Conservation (phyloP, 306 rosid species). For the Inga laurina region DNA sequence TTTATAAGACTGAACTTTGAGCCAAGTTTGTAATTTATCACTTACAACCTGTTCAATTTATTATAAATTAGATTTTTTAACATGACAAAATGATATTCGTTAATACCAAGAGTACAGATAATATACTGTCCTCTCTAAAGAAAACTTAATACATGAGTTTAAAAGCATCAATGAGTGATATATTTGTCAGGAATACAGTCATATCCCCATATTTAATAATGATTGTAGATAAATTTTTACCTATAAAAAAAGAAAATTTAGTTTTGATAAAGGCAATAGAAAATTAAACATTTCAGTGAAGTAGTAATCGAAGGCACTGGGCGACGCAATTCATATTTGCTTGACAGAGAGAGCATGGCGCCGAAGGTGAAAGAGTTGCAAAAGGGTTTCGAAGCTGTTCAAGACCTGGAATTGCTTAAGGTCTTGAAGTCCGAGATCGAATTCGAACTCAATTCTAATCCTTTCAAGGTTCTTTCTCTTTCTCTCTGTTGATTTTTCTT, state of each 20-base stretch:
- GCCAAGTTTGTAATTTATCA: background rate
- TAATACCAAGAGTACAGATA: no score
- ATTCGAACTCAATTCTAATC: conserved; percentile 57
- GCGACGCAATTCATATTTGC: background rate
- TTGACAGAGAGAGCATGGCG: conserved; percentile 33
- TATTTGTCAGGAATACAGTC: no score
- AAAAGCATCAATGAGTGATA: no score
- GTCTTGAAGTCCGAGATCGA: conserved; percentile 68
- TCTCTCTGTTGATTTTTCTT: background rate
- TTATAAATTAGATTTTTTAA: no score
- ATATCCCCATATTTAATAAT: no score
- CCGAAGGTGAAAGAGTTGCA: conserved; percentile 28
- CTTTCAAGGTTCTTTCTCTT: conserved; percentile 57
- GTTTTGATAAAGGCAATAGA: background rate
- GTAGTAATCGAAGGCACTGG: background rate
- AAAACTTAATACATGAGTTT: no score
- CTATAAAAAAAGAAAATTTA: no score
- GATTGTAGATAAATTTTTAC: no score
- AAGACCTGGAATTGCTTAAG: conserved; percentile 60
- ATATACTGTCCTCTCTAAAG: no score
- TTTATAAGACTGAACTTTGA: background rate
- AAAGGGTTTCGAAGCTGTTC: conserved; percentile 47
- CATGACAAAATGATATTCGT: no score
- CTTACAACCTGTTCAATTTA: background rate
- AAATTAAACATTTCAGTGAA: background rate